Base-by-base conservation (phyloP, 2,329 filamentous ascomycete species). In the Scorias spongiosa region DNA sequence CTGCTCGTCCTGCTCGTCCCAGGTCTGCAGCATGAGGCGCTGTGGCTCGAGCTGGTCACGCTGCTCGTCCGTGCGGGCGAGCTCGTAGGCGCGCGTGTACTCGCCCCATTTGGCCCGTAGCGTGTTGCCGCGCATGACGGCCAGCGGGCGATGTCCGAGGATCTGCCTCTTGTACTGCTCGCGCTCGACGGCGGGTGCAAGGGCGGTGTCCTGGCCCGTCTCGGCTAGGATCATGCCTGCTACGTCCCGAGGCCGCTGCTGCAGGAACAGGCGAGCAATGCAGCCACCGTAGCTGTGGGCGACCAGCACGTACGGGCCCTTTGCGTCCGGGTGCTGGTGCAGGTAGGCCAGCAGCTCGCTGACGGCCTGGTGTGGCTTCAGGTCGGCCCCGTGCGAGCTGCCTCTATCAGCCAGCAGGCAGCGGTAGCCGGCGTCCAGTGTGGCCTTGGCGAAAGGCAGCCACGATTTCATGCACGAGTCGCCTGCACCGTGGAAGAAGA, bases 251-350 rank as follows among this genome's bases (percentile, higher is more conserved):
- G 51, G 44, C 28, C 56, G 51, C 1, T 60, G 46, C 43, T 65
- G 58, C 11, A 66, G 48, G 43, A 58, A 66, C 41, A 65, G 62
- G 5, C 64, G 57, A 14, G 62, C 60, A 36, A 65, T 49, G 37
- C 66, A 59, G 1, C 53, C 63, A 7, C 64, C 64, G 42, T 64
- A 67, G 10, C 62, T 65, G 47, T 67, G 64, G 1, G 54, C 63
- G 2, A 60, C 55, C 5, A 67, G 49, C 2, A 65, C 37, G 12
- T 60, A 53, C 1, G 61, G 63, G 6, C 39, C 42, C n/a, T 17
- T 38, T 12, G 20, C 34, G 11, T 43, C 36, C 32, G 32, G 32
- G 32, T 39, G 39, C 30, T 40, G 36, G 29, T 40, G 30, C 6
- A 44, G 37, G 15, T 44, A 46, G 10, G 32, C 28, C n/a, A 41